Evolutionary conservation across 371 early-diverging fungal species (phyloP).

Genomic region (Mucor racemosus): DNA sequence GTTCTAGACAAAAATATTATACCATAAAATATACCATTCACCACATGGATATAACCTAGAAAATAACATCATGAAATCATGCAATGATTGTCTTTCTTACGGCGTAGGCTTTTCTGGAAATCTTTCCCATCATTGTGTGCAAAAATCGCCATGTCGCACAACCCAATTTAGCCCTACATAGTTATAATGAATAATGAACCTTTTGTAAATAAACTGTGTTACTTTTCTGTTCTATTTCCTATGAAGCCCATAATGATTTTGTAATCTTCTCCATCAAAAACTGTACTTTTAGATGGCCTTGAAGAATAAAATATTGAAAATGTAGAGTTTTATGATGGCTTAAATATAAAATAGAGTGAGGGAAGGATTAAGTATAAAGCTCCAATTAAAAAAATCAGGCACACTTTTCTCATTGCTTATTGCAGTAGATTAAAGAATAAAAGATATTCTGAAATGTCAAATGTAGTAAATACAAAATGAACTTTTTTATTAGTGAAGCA

Average conservation of each 20-base stretch:
- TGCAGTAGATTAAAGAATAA: background rate
- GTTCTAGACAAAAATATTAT: background rate
- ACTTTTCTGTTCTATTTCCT: slow-evolving; percentile 83
- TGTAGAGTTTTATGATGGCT: background rate
- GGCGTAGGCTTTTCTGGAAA: slow-evolving; percentile 87
- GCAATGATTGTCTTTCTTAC: slow-evolving; percentile 78
- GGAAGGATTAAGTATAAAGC: background rate
- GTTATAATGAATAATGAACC: background rate
- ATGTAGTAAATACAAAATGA: background rate
- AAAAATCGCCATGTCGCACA: slow-evolving; percentile 85
- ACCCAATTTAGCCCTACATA: slow-evolving; percentile 81
- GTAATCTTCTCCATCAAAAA: background rate
- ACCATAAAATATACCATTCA: slow-evolving; percentile 77
- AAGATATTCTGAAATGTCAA: background rate
- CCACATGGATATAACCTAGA: slow-evolving; percentile 97
- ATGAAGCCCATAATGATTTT: slow-evolving; percentile 79
- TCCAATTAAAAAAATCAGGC: background rate
- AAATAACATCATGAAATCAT: slow-evolving; percentile 83
- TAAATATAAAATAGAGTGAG: background rate
- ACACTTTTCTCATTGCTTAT: background rate
- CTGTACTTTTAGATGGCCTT: background rate
- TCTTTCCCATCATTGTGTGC: slow-evolving; percentile 97
- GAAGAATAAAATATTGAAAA: background rate
- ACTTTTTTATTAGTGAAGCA: background rate
- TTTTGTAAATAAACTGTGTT: slow-evolving; percentile 14